Percentiles rank a stretch among this genome's conserved stretches.
Conservation (phyloP, 805 yeast species). For the Barnettozyma vustinii region DNA sequence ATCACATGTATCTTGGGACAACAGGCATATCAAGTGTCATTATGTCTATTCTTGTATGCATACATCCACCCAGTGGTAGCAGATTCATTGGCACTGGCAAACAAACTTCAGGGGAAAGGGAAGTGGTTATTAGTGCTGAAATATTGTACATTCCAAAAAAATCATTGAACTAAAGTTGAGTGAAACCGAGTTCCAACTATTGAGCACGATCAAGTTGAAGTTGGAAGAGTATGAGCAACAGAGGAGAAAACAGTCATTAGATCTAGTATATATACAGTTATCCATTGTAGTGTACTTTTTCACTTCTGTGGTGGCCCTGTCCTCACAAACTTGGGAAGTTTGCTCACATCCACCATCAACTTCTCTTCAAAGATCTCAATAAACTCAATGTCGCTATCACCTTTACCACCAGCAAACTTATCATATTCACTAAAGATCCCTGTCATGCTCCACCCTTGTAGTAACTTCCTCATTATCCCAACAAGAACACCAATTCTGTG, state of each 20-base stretch:
- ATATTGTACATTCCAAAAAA: not conserved
- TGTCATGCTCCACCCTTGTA: slow-evolving; percentile 91
- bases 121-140: not conserved
- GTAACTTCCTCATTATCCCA: slow-evolving; percentile 79
- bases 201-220: not conserved
- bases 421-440: slow-evolving; percentile 93
- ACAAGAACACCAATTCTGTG: slow-evolving; percentile 91
- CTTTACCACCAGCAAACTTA: slow-evolving; percentile 89
- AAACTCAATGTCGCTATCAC: slow-evolving; percentile 85
- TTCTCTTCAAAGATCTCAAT: slow-evolving; percentile 77
- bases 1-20: slow-evolving; percentile 52
- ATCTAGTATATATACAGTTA: not conserved
- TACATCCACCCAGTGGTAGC: slow-evolving; percentile 61
- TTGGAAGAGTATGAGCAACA: not conserved
- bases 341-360: slow-evolving; percentile 39
- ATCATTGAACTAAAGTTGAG: not conserved
- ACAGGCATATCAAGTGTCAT: slow-evolving; percentile 49
- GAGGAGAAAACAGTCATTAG: not conserved
- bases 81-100: not conserved
- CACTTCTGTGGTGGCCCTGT: slow-evolving; percentile 1
- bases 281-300: not conserved
- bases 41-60: slow-evolving; percentile 49
- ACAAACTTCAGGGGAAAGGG: not conserved
- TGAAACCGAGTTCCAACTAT: not conserved
- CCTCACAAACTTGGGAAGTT: slow-evolving; percentile 61